These are phyloP conservation scores for Sporothrix brasiliensis DNA, from an alignment of 2,329 filamentous ascomycete genomes.

Conservation along the genomic window DNA sequence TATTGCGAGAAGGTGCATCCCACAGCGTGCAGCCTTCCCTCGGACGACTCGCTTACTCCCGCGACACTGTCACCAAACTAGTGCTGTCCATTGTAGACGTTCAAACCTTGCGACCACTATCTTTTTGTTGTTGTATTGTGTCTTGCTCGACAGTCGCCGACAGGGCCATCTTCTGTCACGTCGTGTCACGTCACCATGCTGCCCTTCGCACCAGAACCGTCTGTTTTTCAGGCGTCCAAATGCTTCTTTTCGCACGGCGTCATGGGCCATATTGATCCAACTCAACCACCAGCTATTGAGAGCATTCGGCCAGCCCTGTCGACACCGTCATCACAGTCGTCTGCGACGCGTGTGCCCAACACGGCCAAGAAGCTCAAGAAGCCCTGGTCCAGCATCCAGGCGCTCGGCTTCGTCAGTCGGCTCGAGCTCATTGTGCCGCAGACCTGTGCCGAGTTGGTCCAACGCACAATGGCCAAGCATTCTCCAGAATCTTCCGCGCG, in stretches of 20 bases:
- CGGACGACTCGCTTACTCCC: conserved; percentile 7
- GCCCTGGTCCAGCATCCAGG: conserved; percentile 71
- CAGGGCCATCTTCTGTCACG: too few relatives aligned
- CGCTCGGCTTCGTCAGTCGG: conserved; percentile 61
- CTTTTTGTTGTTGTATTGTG: neutral
- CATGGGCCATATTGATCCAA: conserved; percentile 70
- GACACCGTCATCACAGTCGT: neutral
- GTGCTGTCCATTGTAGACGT: neutral
- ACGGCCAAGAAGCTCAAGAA: conserved; percentile 55
- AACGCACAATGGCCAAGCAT: conserved; percentile 13
- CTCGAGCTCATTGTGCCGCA: conserved; percentile 73
- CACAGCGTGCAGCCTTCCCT: neutral
- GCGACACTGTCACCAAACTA: neutral
- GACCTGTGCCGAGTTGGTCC: conserved; percentile 59
- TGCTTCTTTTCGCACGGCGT: conserved; percentile 73
- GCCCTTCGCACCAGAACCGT: conserved; percentile 47
- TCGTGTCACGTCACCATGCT: conserved; percentile 46
- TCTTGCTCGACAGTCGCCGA: too few relatives aligned
- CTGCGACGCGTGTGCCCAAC: neutral
- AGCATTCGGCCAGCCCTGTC: neutral
- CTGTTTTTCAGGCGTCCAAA: conserved; percentile 62
- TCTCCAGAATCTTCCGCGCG: conserved; percentile 28
- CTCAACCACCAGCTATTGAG: conserved; percentile 64
- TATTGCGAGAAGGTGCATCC: conserved; percentile 20
- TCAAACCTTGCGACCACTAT: neutral